Conservation (phyloP, 1,284 basidiomycete species). For the Moniliophthora roreri region DNA sequence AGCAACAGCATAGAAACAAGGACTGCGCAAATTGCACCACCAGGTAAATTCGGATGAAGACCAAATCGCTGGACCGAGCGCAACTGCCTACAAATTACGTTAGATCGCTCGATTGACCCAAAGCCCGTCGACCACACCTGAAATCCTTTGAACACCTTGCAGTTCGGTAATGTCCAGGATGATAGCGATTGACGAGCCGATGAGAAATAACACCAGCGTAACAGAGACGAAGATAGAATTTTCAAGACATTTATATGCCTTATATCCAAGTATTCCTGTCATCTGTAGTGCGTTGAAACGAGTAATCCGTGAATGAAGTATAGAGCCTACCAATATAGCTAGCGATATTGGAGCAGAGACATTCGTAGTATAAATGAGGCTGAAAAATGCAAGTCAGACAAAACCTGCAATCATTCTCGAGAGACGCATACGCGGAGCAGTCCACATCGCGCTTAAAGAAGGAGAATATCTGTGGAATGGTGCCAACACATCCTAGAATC, state of each 20-base stretch:
- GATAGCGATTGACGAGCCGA: constrained; percentile 39
- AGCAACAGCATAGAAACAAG: constrained; percentile 58
- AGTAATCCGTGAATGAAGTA: neutral
- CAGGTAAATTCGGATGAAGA: constrained; percentile 46
- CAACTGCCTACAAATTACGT: constrained; percentile 34
- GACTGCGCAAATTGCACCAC: constrained; percentile 54
- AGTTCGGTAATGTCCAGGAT: constrained; percentile 42
- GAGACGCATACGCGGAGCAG: constrained; percentile 29
- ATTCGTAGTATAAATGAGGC: constrained; percentile 38
- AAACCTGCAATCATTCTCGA: neutral
- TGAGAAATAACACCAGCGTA: constrained; percentile 40
- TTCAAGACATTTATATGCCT: constrained; percentile 65
- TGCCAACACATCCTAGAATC: constrained; percentile 46
- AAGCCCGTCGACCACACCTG: constrained; percentile 34
- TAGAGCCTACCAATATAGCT: constrained; percentile 42
- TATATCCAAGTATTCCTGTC: constrained; percentile 62
- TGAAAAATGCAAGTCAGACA: constrained; percentile 18
- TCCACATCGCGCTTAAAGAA: constrained; percentile 41
- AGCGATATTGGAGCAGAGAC: constrained; percentile 40
- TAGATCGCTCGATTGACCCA: constrained; percentile 1
- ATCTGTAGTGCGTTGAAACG: constrained; percentile 38
- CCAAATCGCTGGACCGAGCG: constrained; percentile 29
- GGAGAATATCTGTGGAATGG: constrained; percentile 43
- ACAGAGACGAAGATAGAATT: constrained; percentile 52
- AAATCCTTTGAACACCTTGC: constrained; percentile 39